Percentiles rank a stretch among this genome's conserved stretches.
Evolutionary conservation across 2,329 filamentous ascomycete species (phyloP).

Genomic region (Fonsecaea erecta): DNA sequence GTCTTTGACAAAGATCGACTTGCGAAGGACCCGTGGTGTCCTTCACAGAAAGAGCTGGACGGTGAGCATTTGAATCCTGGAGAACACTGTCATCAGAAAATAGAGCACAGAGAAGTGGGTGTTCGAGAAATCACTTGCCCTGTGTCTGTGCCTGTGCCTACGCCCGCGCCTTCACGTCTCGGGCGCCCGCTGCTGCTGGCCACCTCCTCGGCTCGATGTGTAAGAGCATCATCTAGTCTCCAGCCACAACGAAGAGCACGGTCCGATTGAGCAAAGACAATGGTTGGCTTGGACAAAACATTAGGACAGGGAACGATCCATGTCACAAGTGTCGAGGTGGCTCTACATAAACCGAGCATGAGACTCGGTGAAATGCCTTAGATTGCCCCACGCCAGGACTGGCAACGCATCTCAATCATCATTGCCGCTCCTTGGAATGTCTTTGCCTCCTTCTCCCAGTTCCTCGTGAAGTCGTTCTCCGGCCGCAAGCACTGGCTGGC

Average conservation of each 20-base stretch:
- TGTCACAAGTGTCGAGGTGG: background rate
- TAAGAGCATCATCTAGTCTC: background rate
- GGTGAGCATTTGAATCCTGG: background rate
- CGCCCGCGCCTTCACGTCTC: background rate
- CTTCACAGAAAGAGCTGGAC: background rate
- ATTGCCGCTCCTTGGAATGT: constrained; percentile 21
- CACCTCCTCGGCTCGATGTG: constrained; percentile 1
- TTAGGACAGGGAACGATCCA: background rate
- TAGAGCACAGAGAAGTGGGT: background rate
- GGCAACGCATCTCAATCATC: constrained; percentile 4
- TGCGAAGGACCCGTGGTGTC: background rate
- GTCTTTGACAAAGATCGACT: background rate
- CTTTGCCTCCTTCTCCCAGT: background rate
- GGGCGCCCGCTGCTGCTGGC: background rate
- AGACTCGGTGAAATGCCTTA: background rate
- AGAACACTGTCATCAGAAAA: background rate
- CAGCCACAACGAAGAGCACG: background rate
- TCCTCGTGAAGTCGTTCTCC: constrained; percentile 18
- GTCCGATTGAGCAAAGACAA: background rate
- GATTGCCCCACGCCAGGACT: background rate
- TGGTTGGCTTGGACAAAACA: background rate
- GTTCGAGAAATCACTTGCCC: constrained; percentile 8
- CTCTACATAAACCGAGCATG: background rate
- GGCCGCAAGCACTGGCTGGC: constrained; percentile 16
- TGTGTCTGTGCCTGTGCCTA: background rate